phyloP scores from a whole-genome alignment of 2,329 filamentous ascomycete genomes.

The Botrytis porri region DNA sequence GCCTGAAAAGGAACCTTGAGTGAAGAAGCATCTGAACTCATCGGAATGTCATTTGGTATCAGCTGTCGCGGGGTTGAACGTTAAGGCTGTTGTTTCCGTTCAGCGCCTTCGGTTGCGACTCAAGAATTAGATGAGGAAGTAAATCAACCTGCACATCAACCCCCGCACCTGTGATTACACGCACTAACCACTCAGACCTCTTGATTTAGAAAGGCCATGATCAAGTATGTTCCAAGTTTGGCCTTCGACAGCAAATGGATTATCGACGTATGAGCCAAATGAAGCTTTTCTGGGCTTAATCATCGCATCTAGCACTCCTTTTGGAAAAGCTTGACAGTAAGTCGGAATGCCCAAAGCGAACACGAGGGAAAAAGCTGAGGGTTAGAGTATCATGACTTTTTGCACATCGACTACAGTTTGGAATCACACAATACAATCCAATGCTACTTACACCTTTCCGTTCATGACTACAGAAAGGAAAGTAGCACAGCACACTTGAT shows the following conservation, averaged over 20 bases:
- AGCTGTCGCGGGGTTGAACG: constrained; percentile 9
- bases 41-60: background rate
- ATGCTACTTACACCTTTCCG: background rate
- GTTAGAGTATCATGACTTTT: constrained; percentile 10
- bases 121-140: constrained; percentile 9
- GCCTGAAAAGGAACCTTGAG: background rate
- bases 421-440: background rate
- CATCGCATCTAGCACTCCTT: constrained; percentile 6
- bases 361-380: constrained; percentile 8
- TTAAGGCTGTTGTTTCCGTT: constrained; percentile 16
- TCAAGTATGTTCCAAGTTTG: constrained; percentile 6
- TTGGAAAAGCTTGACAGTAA: background rate
- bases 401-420: background rate
- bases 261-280: background rate
- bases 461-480: background rate
- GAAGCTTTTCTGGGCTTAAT: background rate
- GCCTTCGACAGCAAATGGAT: constrained; percentile 8
- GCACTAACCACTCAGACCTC: constrained; percentile 13
- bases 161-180: constrained; percentile 5
- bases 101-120: constrained; percentile 16
- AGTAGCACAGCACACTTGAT: background rate
- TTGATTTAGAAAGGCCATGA: background rate
- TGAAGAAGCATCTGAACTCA: background rate
- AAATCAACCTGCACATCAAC: constrained; percentile 9
- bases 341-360: background rate